Conservation (phyloP, 257 asterid genomes). For the Jaltomata sinuosa region DNA sequence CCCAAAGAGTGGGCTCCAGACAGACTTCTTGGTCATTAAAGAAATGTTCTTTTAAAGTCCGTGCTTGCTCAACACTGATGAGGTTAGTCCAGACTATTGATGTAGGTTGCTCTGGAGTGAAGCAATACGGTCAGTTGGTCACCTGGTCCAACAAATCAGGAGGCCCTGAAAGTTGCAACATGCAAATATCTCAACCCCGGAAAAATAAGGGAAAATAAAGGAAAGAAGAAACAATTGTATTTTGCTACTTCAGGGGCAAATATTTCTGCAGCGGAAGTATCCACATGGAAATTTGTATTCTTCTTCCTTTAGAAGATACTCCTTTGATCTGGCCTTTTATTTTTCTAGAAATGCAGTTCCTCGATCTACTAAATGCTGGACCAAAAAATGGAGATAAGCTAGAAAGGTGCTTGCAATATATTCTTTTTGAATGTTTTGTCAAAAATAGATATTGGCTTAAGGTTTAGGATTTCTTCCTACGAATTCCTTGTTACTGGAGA, state of each 20-base stretch:
- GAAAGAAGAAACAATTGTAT: background rate
- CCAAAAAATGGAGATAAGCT: background rate
- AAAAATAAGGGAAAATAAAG: background rate
- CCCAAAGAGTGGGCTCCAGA: background rate
- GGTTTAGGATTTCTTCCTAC: background rate
- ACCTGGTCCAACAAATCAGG: background rate
- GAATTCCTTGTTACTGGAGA: background rate
- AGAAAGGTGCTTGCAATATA: background rate
- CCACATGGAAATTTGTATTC: background rate
- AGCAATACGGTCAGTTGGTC: background rate
- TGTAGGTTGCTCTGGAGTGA: background rate
- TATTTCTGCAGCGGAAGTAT: background rate
- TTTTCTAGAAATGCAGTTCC: background rate
- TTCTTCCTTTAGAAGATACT: background rate
- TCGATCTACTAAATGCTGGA: background rate
- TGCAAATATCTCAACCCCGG: background rate
- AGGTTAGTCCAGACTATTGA: background rate
- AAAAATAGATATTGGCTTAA: background rate
- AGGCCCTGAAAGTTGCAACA: background rate
- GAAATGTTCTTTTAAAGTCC: background rate
- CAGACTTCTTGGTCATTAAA: background rate
- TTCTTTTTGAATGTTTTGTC: background rate
- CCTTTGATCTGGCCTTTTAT: background rate
- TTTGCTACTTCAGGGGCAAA: background rate
- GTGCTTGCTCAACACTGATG: background rate